Conservation (phyloP, 2,329 filamentous ascomycete genomes). For the Cladorrhinum sp. region DNA sequence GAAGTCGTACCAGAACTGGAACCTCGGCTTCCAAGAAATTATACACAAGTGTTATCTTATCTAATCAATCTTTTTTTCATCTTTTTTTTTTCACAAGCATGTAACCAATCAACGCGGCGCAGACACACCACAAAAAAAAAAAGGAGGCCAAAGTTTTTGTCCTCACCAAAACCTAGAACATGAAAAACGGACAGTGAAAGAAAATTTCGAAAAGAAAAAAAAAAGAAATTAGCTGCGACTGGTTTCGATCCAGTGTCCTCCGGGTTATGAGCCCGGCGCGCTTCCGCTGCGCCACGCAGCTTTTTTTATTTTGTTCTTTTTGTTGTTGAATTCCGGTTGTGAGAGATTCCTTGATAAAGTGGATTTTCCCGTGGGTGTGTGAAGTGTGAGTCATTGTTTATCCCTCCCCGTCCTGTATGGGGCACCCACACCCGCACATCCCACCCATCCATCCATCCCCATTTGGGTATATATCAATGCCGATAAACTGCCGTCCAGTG, state of each 20-base stretch:
- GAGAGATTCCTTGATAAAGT: background rate
- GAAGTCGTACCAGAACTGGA: too few species aligned
- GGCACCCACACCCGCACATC: background rate
- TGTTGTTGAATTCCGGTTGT: background rate
- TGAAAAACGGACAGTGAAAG: constrained; percentile 6
- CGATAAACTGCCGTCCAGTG: too few species aligned
- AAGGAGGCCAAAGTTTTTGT: background rate
- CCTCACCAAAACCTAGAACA: background rate
- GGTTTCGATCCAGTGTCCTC: constrained; percentile 30
- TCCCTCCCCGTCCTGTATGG: background rate
- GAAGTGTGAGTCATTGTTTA: background rate
- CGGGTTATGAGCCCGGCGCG: constrained; percentile 30
- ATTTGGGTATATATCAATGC: too few species aligned
- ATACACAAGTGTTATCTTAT: background rate
- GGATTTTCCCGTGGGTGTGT: background rate
- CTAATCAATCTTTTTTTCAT: background rate
- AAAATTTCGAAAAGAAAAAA: background rate
- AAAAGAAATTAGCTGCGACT: constrained; percentile 23
- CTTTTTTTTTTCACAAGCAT: background rate
- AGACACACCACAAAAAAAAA: background rate
- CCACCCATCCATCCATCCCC: background rate
- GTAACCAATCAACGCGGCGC: background rate
- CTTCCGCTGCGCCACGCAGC: constrained; percentile 28
- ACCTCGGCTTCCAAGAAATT: too few species aligned
- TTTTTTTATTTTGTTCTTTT: background rate